phyloP scores from a whole-genome alignment of 306 rosid genomes.

The Aeschynomene evenia region DNA sequence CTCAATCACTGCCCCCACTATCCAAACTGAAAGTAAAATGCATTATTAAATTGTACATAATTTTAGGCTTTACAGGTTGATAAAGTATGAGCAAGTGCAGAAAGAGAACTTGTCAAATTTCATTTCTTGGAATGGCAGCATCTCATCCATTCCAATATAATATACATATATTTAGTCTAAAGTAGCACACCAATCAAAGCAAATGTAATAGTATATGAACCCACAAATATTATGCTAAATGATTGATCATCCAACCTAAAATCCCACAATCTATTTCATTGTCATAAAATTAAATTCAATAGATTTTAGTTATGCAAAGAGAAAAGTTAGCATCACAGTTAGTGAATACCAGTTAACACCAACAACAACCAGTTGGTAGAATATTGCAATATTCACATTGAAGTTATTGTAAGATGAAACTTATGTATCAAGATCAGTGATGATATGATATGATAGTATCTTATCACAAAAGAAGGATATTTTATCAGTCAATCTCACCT shows the following conservation, averaged over 20 bases:
- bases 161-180: not conserved
- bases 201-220: not conserved
- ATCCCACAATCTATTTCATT: not conserved
- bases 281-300: not conserved
- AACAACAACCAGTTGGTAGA: slow-evolving; percentile 33
- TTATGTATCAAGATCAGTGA: slow-evolving; percentile 23
- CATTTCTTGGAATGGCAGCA: slow-evolving; percentile 22
- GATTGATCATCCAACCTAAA: not conserved
- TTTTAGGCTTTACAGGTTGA: not conserved
- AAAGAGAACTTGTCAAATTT: not conserved
- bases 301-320: not conserved
- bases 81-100: not conserved
- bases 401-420: slow-evolving; percentile 11
- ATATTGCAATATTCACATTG: slow-evolving; percentile 8
- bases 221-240: not conserved
- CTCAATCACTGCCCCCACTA: not conserved
- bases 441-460: slow-evolving; percentile 15
- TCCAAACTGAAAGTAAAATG: not conserved
- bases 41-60: not conserved
- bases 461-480: not conserved
- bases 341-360: not conserved
- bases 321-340: not conserved
- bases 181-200: slow-evolving; percentile 4
- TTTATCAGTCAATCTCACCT: slow-evolving; percentile 15
- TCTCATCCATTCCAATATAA: not conserved